Percentiles rank a stretch among this genome's conserved stretches.
phyloP scores from a whole-genome alignment of 2,329 filamentous ascomycete genomes.

The Xylariales sp. region DNA sequence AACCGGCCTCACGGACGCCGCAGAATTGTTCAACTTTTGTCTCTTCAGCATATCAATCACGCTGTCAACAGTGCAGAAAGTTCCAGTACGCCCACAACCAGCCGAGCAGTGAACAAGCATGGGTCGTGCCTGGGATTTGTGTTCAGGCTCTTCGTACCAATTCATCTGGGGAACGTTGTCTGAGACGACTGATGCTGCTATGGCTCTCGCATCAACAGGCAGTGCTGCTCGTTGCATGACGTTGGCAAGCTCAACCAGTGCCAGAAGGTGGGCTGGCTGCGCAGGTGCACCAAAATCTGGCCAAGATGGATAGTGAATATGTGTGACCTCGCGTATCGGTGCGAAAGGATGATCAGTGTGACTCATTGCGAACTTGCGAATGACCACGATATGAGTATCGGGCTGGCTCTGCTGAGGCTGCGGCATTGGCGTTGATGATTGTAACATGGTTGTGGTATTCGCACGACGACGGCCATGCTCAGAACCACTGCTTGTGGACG shows the following conservation, averaged over 20 bases:
- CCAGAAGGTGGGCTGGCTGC: conserved; percentile 80
- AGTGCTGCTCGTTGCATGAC: conserved; percentile 59
- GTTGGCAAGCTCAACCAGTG: conserved; percentile 84
- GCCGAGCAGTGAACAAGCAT: conserved; percentile 94
- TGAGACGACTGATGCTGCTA: conserved; percentile 25
- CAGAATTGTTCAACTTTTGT: conserved; percentile 49
- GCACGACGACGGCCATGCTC: conserved; percentile 47
- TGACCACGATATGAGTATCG: conserved; percentile 71
- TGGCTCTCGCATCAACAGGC: conserved; percentile 38
- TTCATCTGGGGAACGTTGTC: conserved; percentile 29
- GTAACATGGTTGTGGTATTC: conserved; percentile 46
- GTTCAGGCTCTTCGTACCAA: conserved; percentile 58
- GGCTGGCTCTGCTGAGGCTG: conserved; percentile 22
- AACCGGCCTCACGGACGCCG: conserved; percentile 20
- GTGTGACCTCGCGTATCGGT: conserved; percentile 86
- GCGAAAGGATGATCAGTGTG: conserved; percentile 75
- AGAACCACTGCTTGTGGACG: conserved; percentile 12
- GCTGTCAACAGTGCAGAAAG: conserved; percentile 93
- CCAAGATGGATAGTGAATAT: conserved; percentile 94
- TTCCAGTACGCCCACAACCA: conserved; percentile 90
- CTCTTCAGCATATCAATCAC: conserved; percentile 95
- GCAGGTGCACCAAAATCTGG: conserved; percentile 94
- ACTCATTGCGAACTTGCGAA: conserved; percentile 82
- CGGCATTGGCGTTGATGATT: conserved; percentile 25
- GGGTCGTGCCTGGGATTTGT: conserved; percentile 52